Base-by-base conservation (phyloP, 371 early-diverging fungal genomes). In the Batkoa obscura region DNA sequence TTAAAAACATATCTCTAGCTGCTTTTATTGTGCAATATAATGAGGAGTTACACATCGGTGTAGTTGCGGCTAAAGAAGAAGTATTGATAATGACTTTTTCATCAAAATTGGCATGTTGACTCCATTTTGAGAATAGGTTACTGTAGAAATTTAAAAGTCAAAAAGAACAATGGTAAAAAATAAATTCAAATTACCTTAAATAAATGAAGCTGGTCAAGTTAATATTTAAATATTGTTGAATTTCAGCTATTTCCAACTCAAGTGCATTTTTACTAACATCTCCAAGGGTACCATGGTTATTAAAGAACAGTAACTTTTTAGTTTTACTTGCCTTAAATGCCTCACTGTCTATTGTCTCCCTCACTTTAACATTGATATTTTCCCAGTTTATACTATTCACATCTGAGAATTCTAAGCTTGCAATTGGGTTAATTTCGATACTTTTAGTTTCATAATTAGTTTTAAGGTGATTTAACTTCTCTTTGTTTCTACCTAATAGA, bases 21-120 rank as follows among this genome's bases (percentile, higher is more conserved):
- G 90, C 84, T 68, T 92, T 90, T n/a, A 75, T 77, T 0, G 83
- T 68, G n/a, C 83, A 79, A 66, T 94, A 94, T 3, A 88, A 66
- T 2, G 81, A 78, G 89, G 86, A 88, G 64, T 83, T 71, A 32
- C 84, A 68, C 61, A 82, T 86, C 2, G 88, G 67, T 59, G 80
- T 62, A 6, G 90, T 69, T 2, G 89, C 94, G 6, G 88, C 66
- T 36, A 93, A 63, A 3, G 88, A 86, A n/a, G 89, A 86, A 31
- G 89, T 80, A 51, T 86, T 89, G 45, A 91, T 82, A 2, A 91
- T 58, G 23, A 6, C 12, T 4, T 12, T 13, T 2, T 45, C 15
- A 13, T 30, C 36, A 32, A 55, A 55, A 2, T 43, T 3, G 23
- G 8, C 56, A 46, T 46, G 12, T 3, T 32, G 13, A 15, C 15